phyloP scores from a whole-genome alignment of 1,284 basidiomycete genomes.

The Ceratobasidium sp. region DNA sequence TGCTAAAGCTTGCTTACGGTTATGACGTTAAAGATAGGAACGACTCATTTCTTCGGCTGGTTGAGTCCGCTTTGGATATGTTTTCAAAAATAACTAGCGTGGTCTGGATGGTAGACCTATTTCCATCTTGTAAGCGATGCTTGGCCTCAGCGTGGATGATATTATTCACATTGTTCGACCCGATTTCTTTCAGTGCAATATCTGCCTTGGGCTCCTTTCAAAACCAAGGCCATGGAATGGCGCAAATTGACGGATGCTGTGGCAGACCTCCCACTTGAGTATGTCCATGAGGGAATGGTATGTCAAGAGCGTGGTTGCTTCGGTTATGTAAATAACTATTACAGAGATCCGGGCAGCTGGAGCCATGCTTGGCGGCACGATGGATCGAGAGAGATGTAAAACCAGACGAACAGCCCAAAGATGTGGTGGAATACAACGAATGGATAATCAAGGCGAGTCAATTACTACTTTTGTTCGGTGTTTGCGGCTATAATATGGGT shows the following conservation, averaged over 20 bases:
- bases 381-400: slow-evolving; percentile 21
- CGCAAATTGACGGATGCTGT: not conserved
- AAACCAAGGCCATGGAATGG: slow-evolving; percentile 15
- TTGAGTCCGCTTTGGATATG: slow-evolving; percentile 4
- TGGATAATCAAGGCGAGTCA: slow-evolving; percentile 6
- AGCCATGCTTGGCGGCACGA: not conserved
- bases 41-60: slow-evolving; percentile 5
- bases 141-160: too few species aligned
- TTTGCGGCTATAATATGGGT: not conserved
- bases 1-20: slow-evolving; percentile 26
- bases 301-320: too few species aligned
- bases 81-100: not conserved
- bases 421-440: not conserved
- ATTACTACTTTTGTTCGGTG: not conserved
- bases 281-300: not conserved
- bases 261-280: not conserved
- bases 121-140: slow-evolving; percentile 19
- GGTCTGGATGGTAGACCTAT: slow-evolving; percentile 7
- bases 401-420: not conserved
- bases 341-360: not conserved
- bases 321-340: not conserved
- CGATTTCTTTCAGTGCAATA: slow-evolving; percentile 22
- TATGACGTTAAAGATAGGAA: slow-evolving; percentile 1
- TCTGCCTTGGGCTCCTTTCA: slow-evolving; percentile 32
- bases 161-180: too few species aligned